Evolutionary conservation across 1,284 basidiomycete species (phyloP).

Genomic region (Sporisorium exsertum): DNA sequence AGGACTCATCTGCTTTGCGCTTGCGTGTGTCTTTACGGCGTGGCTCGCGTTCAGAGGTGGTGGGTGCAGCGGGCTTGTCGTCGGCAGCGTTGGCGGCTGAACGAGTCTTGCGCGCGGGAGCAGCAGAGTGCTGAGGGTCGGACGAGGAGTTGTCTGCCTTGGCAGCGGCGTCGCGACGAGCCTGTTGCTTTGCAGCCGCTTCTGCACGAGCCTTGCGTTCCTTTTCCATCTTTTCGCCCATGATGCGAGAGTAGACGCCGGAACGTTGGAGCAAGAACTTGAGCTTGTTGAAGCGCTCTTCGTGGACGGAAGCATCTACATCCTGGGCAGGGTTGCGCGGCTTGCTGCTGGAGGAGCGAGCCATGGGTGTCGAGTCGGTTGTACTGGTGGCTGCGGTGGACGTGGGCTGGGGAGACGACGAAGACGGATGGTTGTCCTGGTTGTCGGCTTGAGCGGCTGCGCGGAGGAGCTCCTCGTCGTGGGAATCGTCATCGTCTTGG

Average conservation of each 20-base stretch:
- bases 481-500: slow-evolving; percentile 29
- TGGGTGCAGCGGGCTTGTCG: slow-evolving; percentile 25
- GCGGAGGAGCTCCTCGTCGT: slow-evolving; percentile 73
- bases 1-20: slow-evolving; percentile 38
- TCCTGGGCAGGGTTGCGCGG: slow-evolving; percentile 26
- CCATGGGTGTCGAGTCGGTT: slow-evolving; percentile 32
- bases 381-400: slow-evolving; percentile 14
- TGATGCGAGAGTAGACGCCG: slow-evolving; percentile 64
- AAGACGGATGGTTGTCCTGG: slow-evolving; percentile 14
- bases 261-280: slow-evolving; percentile 63
- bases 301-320: slow-evolving; percentile 41
- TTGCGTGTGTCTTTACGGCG: slow-evolving; percentile 40
- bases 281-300: slow-evolving; percentile 60
- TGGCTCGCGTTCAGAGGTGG: slow-evolving; percentile 14
- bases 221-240: slow-evolving; percentile 65
- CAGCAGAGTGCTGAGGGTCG: slow-evolving; percentile 23
- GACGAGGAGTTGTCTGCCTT: slow-evolving; percentile 7
- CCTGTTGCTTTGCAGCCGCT: slow-evolving; percentile 34
- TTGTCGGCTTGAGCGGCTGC: slow-evolving; percentile 44
- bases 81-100: slow-evolving; percentile 18
- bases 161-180: slow-evolving; percentile 26
- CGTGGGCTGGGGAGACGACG: slow-evolving; percentile 8
- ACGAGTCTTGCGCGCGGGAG: slow-evolving; percentile 36
- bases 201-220: slow-evolving; percentile 45
- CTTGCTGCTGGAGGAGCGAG: slow-evolving; percentile 16